Conservation (phyloP, 2,329 filamentous ascomycete genomes). For the Diaporthe helianthi region DNA sequence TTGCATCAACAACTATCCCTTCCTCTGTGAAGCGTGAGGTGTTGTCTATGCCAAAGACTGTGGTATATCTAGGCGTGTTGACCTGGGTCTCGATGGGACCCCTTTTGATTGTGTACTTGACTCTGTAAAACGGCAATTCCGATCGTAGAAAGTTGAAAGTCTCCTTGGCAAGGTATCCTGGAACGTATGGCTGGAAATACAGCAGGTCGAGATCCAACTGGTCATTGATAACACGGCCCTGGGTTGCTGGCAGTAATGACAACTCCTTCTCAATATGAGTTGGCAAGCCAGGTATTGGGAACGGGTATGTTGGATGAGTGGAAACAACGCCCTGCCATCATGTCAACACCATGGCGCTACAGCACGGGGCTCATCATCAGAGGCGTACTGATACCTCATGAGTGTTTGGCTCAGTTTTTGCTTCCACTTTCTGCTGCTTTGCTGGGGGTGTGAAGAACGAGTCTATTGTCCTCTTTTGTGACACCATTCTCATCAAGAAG, state of each 20-base stretch:
- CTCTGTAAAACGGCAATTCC: conserved; percentile 78
- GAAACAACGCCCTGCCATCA: conserved; percentile 42
- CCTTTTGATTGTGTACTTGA: conserved; percentile 75
- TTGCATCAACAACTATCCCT: conserved; percentile 54
- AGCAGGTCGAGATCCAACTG: conserved; percentile 75
- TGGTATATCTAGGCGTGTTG: conserved; percentile 61
- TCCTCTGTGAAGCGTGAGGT: conserved; percentile 64
- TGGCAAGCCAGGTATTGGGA: conserved; percentile 55
- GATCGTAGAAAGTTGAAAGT: conserved; percentile 75
- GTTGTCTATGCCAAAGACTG: conserved; percentile 65
- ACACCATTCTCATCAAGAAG: conserved; percentile 38
- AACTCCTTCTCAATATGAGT: conserved; percentile 48
- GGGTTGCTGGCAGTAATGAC: conserved; percentile 55
- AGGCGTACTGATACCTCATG: conserved; percentile 24
- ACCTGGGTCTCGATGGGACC: conserved; percentile 68
- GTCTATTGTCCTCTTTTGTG: conserved; percentile 70
- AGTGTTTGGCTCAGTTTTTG: conserved; percentile 18
- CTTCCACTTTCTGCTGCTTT: conserved; percentile 46
- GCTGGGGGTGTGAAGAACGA: conserved; percentile 67
- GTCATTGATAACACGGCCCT: conserved; percentile 66
- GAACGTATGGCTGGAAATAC: conserved; percentile 78
- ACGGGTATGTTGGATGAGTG: conserved; percentile 56
- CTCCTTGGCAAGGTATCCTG: conserved; percentile 58
- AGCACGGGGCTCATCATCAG: background rate
- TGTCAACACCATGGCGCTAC: conserved; percentile 15